Base-by-base conservation (phyloP, 768 basidiomycete species). In the Pulveroboletus sp. region DNA sequence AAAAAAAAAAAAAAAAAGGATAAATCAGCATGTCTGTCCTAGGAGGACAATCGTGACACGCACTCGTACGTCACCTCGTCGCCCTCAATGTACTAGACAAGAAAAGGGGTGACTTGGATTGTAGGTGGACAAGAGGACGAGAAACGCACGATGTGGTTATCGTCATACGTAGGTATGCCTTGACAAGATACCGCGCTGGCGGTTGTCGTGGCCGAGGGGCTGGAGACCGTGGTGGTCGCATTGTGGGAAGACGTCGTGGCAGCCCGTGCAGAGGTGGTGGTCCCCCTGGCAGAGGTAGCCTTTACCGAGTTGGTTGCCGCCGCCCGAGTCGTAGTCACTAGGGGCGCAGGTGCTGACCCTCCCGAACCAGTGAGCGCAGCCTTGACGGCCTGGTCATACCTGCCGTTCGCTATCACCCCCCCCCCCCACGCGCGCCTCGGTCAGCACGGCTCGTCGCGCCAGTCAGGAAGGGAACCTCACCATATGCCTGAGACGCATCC, bases 401-500 rank as follows among this genome's bases (percentile, higher is more conserved):
- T 65, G 24, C 62, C 66, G 52, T 77, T 79, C 7, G 76, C 76
- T 71, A 43, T 27, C 32, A 9, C 10, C 1, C 43, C 0, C 26
- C 32, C 10, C 1, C 43, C 0, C 26, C 32, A 28, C 27, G 1
- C 27, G 27, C 27, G 8, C 8, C 15, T 18, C 21, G 21, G 33
- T 39, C 28, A 27, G 26, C 14, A 14, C 6, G 2, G 33, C 15
- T 3, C 9, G 5, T 26, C 8, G 3, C 11, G 32, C 27, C 1
- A 6, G 27, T 6, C 6, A 6, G 6, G 8, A 28, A 31, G 5
- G 6, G 12, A 5, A 8, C 46, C 57, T n/a, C 11, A 76, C 76
- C 63, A 33, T 72, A 69, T 5, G 76, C 76, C 61, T 76, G 71
- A 8, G 73, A 77, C 3, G 68, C 71, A 50, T 76, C 76, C 73